These are phyloP conservation scores for Euphorbia tirucalli DNA, from an alignment of 345 rosid genomes.

Conservation along the genomic window DNA sequence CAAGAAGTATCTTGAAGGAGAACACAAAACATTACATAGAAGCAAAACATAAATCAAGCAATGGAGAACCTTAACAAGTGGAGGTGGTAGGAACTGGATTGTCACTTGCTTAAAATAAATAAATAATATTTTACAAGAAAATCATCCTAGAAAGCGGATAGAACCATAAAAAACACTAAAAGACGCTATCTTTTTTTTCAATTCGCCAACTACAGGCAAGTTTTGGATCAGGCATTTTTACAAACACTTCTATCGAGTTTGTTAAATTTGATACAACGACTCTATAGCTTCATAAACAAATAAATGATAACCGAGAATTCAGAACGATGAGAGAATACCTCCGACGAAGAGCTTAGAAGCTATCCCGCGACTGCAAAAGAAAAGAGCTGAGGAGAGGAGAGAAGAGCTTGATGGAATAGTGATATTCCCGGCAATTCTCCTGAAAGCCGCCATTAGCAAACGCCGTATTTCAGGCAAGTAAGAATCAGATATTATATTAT, in stretches of 20 bases:
- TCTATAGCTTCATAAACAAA: not conserved
- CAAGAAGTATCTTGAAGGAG: no score
- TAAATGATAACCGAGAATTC: not conserved
- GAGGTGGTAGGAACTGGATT: not conserved
- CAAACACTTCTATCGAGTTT: not conserved
- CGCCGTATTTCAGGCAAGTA: not conserved
- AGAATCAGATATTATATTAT: not conserved
- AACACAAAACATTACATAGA: not conserved
- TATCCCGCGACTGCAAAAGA: slow-evolving; percentile 49
- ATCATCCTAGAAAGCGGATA: not conserved
- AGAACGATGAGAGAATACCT: slow-evolving; percentile 31
- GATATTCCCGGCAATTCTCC: slow-evolving; percentile 35
- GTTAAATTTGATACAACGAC: not conserved
- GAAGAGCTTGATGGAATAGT: no score
- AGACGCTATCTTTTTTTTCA: no score
- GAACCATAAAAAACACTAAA: no score
- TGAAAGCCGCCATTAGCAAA: slow-evolving; percentile 30
- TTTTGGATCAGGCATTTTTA: slow-evolving; percentile 14
- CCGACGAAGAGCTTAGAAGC: slow-evolving; percentile 81
- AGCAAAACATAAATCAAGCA: not conserved
- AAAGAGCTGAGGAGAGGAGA: slow-evolving; percentile 30
- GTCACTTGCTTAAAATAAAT: no score
- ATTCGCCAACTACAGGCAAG: not conserved
- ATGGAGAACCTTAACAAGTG: not conserved
- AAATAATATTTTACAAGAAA: not conserved